phyloP scores from a whole-genome alignment of 2,329 filamentous ascomycete genomes.

The Aspergillus arachidicola region DNA sequence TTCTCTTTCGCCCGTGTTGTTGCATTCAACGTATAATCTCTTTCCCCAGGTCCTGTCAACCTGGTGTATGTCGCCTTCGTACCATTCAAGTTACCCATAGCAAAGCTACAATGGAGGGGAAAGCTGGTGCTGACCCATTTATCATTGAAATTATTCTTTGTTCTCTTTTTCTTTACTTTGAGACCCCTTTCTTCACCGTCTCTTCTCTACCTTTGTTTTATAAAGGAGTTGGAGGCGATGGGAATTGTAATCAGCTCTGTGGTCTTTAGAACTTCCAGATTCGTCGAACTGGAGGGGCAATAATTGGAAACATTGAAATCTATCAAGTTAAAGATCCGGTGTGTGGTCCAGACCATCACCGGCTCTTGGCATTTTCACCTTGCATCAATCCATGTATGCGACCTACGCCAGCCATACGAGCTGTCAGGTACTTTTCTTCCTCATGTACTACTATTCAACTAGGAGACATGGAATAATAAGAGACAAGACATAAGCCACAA shows the following conservation, averaged over 20 bases:
- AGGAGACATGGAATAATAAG: slow-evolving; percentile 30
- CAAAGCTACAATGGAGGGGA: slow-evolving; percentile 12
- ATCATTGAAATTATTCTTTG: not conserved
- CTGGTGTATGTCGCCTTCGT: slow-evolving; percentile 15
- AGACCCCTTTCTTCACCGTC: not conserved
- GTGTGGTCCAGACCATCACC: not conserved
- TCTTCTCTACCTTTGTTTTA: not conserved
- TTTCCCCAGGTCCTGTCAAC: slow-evolving; percentile 12
- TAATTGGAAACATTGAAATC: not conserved
- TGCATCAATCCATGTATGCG: not conserved
- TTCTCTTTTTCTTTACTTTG: not conserved
- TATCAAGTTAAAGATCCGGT: not conserved
- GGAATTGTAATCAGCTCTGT: not conserved
- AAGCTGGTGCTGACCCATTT: slow-evolving; percentile 18
- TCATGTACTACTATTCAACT: slow-evolving; percentile 36
- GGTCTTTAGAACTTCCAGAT: not conserved
- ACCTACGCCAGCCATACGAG: not conserved
- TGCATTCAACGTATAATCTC: slow-evolving; percentile 16
- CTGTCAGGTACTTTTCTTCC: slow-evolving; percentile 25
- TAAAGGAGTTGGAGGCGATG: not conserved
- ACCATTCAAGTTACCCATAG: slow-evolving; percentile 7
- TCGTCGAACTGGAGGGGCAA: not conserved
- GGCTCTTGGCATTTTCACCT: not conserved
- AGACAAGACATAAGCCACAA: slow-evolving; percentile 30
- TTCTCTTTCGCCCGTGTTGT: slow-evolving; percentile 14